phyloP scores from a whole-genome alignment of 1,284 basidiomycete species.

The Polyporus tsugae region DNA sequence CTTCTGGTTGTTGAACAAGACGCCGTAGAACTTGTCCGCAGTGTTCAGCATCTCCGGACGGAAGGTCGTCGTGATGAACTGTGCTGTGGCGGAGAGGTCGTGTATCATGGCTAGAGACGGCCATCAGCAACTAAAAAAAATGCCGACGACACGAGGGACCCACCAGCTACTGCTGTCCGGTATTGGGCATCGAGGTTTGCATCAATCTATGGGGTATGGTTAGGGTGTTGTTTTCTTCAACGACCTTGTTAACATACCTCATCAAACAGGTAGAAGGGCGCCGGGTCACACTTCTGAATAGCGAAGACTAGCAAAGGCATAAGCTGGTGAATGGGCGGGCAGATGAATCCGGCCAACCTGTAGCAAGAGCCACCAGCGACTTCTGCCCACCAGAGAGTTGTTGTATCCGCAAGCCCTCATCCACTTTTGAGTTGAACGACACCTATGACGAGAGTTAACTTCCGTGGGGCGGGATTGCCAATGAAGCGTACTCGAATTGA shows the following conservation, averaged over 20 bases:
- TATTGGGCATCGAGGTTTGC: slow-evolving; percentile 99
- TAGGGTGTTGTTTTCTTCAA: slow-evolving; percentile 5
- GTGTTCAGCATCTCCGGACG: slow-evolving; percentile 95
- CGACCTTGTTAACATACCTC: slow-evolving; percentile 61
- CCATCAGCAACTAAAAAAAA: background rate
- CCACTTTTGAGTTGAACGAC: slow-evolving; percentile 97
- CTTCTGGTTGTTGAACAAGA: slow-evolving; percentile 97
- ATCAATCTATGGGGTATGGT: slow-evolving; percentile 72
- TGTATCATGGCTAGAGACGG: slow-evolving; percentile 86
- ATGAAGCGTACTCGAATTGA: slow-evolving; percentile 74
- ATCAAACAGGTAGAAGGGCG: slow-evolving; percentile 99
- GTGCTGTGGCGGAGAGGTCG: slow-evolving; percentile 85
- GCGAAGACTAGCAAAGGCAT: slow-evolving; percentile 82
- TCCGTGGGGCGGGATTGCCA: background rate
- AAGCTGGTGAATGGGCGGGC: background rate
- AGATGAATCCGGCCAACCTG: slow-evolving; percentile 57
- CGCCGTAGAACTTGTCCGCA: slow-evolving; percentile 98
- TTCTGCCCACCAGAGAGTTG: slow-evolving; percentile 99
- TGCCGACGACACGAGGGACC: slow-evolving; percentile 39
- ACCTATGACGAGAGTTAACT: slow-evolving; percentile 59
- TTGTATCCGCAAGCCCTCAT: slow-evolving; percentile 95
- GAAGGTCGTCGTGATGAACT: slow-evolving; percentile 99
- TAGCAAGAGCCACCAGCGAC: slow-evolving; percentile 94
- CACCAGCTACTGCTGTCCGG: slow-evolving; percentile 94
- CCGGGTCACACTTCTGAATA: slow-evolving; percentile 99